Conservation (phyloP, 2,329 filamentous ascomycete species). For the Coniochaeta sp. region DNA sequence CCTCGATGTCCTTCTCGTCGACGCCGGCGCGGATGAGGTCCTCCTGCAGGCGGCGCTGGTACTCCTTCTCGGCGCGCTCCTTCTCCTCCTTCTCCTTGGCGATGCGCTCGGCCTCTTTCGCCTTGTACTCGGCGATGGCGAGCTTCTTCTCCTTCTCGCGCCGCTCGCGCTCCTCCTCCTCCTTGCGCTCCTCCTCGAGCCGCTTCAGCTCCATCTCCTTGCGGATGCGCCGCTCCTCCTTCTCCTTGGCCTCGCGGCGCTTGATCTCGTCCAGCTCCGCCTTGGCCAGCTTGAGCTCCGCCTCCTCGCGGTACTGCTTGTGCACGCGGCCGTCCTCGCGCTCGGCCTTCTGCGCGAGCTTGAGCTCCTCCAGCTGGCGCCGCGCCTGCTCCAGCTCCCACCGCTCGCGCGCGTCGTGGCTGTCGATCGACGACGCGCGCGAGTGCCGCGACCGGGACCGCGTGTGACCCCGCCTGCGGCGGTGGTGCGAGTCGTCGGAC, state of each 20-base stretch:
- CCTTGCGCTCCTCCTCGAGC: conserved; percentile 15
- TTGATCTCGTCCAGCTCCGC: conserved; percentile 40
- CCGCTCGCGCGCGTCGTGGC: conserved; percentile 10
- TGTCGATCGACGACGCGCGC: neutral
- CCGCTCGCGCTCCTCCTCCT: conserved; percentile 7
- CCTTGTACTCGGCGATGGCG: conserved; percentile 12
- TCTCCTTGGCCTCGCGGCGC: conserved; percentile 20
- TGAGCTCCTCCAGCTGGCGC: conserved; percentile 37
- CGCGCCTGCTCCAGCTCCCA: conserved; percentile 22
- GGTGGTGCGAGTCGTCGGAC: conserved; percentile 30
- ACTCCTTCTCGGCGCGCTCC: conserved; percentile 22
- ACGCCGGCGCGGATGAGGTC: conserved; percentile 52
- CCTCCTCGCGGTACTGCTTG: conserved; percentile 26
- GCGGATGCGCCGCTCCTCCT: conserved; percentile 8
- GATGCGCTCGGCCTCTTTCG: conserved; percentile 13
- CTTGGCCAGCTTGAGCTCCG: conserved; percentile 42
- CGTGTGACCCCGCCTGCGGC: conserved; percentile 23
- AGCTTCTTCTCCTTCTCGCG: conserved; percentile 13
- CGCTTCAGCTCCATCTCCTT: conserved; percentile 12
- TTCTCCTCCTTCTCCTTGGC: conserved; percentile 14
- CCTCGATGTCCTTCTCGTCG: conserved; percentile 50
- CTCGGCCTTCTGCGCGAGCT: conserved; percentile 28
- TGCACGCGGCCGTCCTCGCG: conserved; percentile 20
- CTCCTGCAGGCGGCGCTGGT: conserved; percentile 47
- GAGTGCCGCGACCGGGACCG: conserved; percentile 11